Conservation (phyloP, 345 rosid species). For the Populus tremula region DNA sequence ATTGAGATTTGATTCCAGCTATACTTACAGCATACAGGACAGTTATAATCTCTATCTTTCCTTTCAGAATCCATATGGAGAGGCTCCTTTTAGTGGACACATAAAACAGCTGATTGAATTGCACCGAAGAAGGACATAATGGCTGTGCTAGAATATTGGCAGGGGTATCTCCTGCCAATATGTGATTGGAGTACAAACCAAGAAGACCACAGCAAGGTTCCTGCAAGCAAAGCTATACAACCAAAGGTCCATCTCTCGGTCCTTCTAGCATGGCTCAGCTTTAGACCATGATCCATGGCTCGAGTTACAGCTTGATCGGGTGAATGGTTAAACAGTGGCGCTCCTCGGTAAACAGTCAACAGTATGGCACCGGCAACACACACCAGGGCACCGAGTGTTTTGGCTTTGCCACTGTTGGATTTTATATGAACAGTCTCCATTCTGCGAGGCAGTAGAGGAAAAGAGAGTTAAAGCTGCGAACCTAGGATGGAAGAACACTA, state of each 20-base stretch:
- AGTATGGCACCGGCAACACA: constrained; percentile 60
- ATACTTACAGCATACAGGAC: constrained; percentile 47
- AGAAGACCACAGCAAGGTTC: constrained; percentile 53
- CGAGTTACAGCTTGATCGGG: constrained; percentile 7
- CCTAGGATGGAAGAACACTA: background rate
- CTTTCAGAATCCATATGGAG: constrained; percentile 49
- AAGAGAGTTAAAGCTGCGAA: background rate
- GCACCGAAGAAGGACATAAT: constrained; percentile 60
- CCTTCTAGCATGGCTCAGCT: constrained; percentile 16
- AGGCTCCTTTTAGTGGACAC: constrained; percentile 34
- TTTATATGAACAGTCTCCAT: constrained; percentile 42
- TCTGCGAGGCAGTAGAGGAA: constrained; percentile 25
- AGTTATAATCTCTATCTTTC: constrained; percentile 41
- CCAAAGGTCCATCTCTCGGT: constrained; percentile 47
- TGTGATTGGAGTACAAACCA: constrained; percentile 56
- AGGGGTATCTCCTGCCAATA: constrained; percentile 51
- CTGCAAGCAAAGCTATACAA: constrained; percentile 39
- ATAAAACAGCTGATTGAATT: constrained; percentile 49
- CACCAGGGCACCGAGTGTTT: constrained; percentile 47
- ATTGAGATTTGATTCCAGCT: background rate
- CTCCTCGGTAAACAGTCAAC: constrained; percentile 48
- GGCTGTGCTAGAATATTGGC: constrained; percentile 60
- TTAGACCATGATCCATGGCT: constrained; percentile 1
- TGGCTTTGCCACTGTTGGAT: constrained; percentile 36
- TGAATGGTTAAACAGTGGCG: constrained; percentile 36